Evolutionary conservation across 129 eudicot genomes (phyloP).

Genomic region (Centaurea solstitialis): DNA sequence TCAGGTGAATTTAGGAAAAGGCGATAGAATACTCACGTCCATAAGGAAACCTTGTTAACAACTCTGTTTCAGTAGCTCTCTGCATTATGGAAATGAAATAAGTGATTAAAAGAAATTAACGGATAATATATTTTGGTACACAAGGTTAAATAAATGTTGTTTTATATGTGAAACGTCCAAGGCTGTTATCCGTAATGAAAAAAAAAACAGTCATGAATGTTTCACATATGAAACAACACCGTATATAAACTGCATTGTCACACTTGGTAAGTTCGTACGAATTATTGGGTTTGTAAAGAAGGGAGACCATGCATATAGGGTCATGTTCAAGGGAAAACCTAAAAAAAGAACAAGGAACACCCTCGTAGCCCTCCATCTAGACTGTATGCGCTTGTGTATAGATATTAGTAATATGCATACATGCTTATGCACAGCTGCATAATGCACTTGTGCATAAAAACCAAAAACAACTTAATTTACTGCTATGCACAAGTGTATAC

Average conservation of each 20-base stretch:
- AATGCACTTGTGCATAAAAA: too few species aligned
- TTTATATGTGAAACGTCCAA: too few species aligned
- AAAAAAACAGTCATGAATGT: neutral
- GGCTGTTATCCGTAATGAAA: too few species aligned
- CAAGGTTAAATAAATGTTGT: too few species aligned
- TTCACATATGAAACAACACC: neutral
- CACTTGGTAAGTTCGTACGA: neutral
- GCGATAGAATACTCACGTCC: slow-evolving; percentile 61
- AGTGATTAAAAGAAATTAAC: neutral
- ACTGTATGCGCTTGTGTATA: too few species aligned
- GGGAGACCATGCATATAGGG: neutral
- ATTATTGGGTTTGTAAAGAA: neutral
- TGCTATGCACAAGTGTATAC: too few species aligned
- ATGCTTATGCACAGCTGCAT: too few species aligned
- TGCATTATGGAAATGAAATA: slow-evolving; percentile 33
- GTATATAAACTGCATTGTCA: neutral
- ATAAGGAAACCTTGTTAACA: slow-evolving; percentile 77
- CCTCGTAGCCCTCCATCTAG: too few species aligned
- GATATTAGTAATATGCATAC: too few species aligned
- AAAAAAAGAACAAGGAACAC: too few species aligned
- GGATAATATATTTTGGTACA: neutral
- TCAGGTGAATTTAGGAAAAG: neutral
- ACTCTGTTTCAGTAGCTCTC: slow-evolving; percentile 96
- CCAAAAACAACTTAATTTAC: too few species aligned
- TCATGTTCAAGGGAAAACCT: too few species aligned